phyloP scores from a whole-genome alignment of 257 asterid species.

The Plantago ovata region DNA sequence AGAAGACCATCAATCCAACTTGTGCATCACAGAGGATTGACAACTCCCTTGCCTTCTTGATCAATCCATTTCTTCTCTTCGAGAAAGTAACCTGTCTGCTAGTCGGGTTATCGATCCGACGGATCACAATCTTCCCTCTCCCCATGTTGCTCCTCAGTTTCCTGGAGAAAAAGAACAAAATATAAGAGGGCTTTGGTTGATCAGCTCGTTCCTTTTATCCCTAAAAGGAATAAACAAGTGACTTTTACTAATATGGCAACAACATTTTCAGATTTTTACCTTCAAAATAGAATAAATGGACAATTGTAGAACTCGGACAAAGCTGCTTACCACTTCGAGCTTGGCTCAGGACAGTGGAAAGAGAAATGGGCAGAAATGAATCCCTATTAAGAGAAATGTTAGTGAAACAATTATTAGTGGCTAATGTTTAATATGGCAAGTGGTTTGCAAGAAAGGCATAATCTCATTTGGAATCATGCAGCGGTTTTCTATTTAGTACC shows the following conservation, averaged over 20 bases:
- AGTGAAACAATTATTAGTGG: no score
- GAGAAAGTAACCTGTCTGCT: conserved; percentile 8
- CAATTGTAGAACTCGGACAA: background rate
- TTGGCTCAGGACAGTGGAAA: background rate
- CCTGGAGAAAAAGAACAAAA: background rate
- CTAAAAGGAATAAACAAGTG: background rate
- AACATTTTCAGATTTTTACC: background rate
- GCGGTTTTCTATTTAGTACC: background rate
- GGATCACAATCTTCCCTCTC: conserved; percentile 6
- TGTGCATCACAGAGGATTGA: conserved; percentile 3
- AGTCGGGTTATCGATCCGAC: conserved; percentile 7
- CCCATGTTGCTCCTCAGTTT: background rate
- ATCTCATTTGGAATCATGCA: no score
- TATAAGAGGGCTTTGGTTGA: no score
- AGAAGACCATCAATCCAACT: conserved; percentile 9
- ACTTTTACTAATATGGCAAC: conserved; percentile 1
- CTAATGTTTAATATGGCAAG: no score
- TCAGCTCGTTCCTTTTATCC: background rate
- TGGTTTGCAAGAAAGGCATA: no score
- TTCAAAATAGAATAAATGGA: background rate
- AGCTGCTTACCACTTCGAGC: background rate
- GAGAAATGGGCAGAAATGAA: background rate
- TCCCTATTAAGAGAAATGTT: background rate
- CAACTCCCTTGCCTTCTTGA: conserved; percentile 6
- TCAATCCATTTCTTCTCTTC: conserved; percentile 5